Conservation (phyloP, 192 early-diverging fungal species). For the Entophlyctis helioformis region DNA sequence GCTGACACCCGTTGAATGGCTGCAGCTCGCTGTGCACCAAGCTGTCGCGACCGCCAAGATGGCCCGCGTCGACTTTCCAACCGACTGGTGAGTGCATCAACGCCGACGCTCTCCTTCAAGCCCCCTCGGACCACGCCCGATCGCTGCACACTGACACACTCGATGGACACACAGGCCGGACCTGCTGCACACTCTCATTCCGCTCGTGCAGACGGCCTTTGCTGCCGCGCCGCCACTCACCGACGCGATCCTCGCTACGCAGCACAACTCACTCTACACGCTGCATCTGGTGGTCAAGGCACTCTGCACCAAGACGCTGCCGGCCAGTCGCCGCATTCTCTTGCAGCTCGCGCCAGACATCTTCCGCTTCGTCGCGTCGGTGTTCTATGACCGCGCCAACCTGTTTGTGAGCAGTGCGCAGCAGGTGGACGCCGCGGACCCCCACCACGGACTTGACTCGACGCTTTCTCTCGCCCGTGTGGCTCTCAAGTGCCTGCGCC, state of each 20-base stretch:
- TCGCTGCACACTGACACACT: neutral
- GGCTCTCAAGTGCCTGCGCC: conserved; percentile 61
- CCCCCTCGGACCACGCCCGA: too few relatives aligned
- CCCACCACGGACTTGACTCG: too few relatives aligned
- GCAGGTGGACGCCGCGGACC: conserved; percentile 11
- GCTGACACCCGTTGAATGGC: too few relatives aligned
- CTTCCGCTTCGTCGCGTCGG: conserved; percentile 49
- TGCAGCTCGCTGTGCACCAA: conserved; percentile 62
- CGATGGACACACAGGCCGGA: conserved; percentile 37
- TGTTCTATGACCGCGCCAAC: conserved; percentile 51
- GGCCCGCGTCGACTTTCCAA: conserved; percentile 75
- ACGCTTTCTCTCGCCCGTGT: conserved; percentile 51
- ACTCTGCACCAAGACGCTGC: conserved; percentile 57
- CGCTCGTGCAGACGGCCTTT: conserved; percentile 40
- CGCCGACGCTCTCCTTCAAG: too few relatives aligned
- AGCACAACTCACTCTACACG: conserved; percentile 61
- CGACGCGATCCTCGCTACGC: conserved; percentile 27
- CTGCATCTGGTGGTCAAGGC: conserved; percentile 65
- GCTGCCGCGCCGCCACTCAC: conserved; percentile 5
- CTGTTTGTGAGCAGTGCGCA: conserved; percentile 26
- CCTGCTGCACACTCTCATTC: conserved; percentile 38
- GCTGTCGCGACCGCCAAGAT: conserved; percentile 70
- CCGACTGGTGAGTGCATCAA: conserved; percentile 58
- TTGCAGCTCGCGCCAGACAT: conserved; percentile 56
- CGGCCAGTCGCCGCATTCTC: conserved; percentile 38